A percentile compares a stretch with the other conserved stretches of the same genome.
Evolutionary conservation across 73 alveolate genomes (phyloP).

Genomic region (Symbiodinium pilosum): DNA sequence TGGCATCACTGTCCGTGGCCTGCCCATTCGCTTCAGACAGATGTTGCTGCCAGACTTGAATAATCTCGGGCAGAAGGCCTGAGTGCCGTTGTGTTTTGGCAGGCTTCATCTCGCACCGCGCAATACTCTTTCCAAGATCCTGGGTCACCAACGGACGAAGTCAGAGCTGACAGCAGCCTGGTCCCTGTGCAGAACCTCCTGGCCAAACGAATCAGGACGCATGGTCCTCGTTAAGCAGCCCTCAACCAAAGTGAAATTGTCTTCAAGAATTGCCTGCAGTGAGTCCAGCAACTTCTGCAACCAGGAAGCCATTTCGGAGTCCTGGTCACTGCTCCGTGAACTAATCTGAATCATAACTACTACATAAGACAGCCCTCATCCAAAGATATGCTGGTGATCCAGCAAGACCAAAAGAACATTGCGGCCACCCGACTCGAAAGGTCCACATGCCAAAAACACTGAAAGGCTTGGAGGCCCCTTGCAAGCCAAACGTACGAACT

Average conservation of each 20-base stretch:
- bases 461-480: no score
- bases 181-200: neutral
- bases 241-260: no score
- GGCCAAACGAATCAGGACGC: neutral
- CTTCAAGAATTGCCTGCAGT: neutral
- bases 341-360: no score
- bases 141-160: neutral
- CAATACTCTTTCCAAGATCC: neutral
- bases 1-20: neutral
- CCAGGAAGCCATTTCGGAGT: neutral
- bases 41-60: neutral
- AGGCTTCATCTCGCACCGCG: neutral
- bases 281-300: neutral
- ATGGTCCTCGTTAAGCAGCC: no score
- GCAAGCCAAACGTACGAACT: no score
- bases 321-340: no score
- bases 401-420: neutral
- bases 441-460: no score
- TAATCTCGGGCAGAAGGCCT: neutral
- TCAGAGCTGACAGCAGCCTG: neutral
- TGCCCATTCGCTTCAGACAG: neutral
- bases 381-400: no score
- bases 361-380: no score
- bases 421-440: neutral
- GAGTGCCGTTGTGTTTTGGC: neutral